These are phyloP conservation scores for Sungouiella blattae DNA, from an alignment of 805 yeast genomes.

Conservation along the genomic window DNA sequence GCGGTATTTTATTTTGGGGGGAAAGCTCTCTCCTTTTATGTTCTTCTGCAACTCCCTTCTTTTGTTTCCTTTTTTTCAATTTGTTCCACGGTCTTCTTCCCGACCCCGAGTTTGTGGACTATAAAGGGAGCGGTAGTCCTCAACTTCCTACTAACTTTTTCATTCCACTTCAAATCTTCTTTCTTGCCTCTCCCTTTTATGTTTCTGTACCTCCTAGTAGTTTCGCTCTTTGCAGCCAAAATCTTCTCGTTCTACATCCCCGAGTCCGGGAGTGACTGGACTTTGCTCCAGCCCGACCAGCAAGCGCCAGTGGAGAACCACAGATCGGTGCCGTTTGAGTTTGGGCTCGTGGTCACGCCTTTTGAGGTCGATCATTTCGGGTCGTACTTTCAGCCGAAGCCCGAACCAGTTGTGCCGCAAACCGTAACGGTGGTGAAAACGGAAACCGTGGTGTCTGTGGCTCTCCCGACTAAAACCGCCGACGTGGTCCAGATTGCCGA, in stretches of 20 bases:
- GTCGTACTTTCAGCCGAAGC: neutral
- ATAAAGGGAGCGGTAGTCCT: neutral
- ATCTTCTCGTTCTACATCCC: constrained; percentile 17
- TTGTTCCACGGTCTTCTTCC: too few species aligned
- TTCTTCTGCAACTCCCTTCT: too few species aligned
- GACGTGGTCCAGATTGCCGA: constrained; percentile 25
- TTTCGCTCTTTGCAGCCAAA: neutral
- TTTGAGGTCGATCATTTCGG: constrained; percentile 12
- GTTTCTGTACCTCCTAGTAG: neutral
- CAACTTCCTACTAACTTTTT: neutral
- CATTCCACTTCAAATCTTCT: neutral
- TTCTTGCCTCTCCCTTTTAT: neutral
- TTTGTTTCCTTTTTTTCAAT: too few species aligned
- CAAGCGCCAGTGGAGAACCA: constrained; percentile 15
- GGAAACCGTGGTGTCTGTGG: constrained; percentile 16
- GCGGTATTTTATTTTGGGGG: too few species aligned
- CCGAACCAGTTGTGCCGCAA: neutral
- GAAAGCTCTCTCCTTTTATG: too few species aligned
- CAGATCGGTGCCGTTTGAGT: constrained; percentile 28
- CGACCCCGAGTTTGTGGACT: constrained; percentile 1
- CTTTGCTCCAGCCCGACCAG: constrained; percentile 23
- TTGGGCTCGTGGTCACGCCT: constrained; percentile 35
- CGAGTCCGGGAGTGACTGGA: constrained; percentile 34
- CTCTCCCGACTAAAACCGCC: constrained; percentile 20
- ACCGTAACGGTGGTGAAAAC: constrained; percentile 11